These are phyloP conservation scores for Ajuga chamaepitys DNA, from an alignment of 257 asterid genomes.

Conservation along the genomic window DNA sequence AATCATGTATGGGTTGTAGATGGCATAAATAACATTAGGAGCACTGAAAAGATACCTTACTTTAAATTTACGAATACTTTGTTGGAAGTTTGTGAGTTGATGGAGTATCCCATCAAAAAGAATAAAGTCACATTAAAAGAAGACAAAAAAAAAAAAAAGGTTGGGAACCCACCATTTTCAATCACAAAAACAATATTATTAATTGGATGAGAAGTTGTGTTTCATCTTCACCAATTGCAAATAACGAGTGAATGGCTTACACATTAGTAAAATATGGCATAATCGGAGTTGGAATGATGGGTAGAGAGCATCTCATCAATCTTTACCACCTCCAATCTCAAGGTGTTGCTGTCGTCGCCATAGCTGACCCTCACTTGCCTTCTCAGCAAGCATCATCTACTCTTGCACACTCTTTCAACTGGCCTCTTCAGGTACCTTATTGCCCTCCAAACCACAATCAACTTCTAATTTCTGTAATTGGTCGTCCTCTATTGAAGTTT, in stretches of 20 bases:
- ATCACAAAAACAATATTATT: too few relatives aligned
- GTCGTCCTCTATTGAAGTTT: constrained; percentile 16
- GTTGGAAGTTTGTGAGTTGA: neutral
- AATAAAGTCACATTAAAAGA: constrained; percentile 6
- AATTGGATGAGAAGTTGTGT: neutral
- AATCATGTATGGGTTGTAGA: too few relatives aligned
- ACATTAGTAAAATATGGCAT: constrained; percentile 57
- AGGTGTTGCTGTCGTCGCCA: constrained; percentile 70
- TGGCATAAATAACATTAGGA: too few relatives aligned
- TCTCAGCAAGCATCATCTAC: constrained; percentile 51
- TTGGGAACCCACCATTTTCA: neutral
- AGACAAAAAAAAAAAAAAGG: neutral
- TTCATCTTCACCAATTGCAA: neutral
- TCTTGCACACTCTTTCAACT: constrained; percentile 52
- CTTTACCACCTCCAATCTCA: constrained; percentile 55
- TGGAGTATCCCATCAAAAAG: neutral
- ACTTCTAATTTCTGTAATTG: neutral
- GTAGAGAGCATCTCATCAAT: constrained; percentile 87
- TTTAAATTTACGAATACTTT: constrained; percentile 3
- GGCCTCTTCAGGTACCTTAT: constrained; percentile 52
- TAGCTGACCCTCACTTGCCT: constrained; percentile 87
- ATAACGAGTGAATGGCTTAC: constrained; percentile 4
- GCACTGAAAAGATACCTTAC: neutral
- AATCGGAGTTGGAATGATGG: constrained; percentile 98
- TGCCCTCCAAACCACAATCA: neutral